phyloP scores from a whole-genome alignment of 768 basidiomycete species.

The Macrolepiota dolichaula region DNA sequence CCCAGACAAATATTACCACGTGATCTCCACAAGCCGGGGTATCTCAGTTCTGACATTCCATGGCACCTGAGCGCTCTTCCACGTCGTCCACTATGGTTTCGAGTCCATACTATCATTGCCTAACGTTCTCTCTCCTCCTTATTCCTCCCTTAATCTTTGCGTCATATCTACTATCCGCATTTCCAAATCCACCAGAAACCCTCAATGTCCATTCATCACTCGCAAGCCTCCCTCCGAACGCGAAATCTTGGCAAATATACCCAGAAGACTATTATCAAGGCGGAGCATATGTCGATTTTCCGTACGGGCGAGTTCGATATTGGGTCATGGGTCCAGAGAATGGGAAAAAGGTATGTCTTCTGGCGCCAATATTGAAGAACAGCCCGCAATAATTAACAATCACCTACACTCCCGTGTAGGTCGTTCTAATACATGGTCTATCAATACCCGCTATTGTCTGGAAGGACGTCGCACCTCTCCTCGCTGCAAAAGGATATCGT shows the following conservation, averaged over 20 bases:
- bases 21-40: not conserved
- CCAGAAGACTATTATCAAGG: conserved; percentile 66
- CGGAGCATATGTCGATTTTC: conserved; percentile 61
- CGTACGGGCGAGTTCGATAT: conserved; percentile 69
- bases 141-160: conserved; percentile 59
- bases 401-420: conserved; percentile 31
- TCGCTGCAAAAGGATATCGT: conserved; percentile 63
- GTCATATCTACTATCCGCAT: conserved; percentile 60
- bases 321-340: conserved; percentile 73
- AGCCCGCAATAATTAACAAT: not conserved
- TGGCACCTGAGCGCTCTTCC: conserved; percentile 8
- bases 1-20: not conserved
- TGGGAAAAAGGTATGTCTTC: conserved; percentile 54
- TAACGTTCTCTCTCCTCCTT: conserved; percentile 54
- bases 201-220: conserved; percentile 55
- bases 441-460: conserved; percentile 76
- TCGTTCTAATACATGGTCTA: conserved; percentile 76
- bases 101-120: conserved; percentile 37
- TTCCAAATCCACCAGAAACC: conserved; percentile 56
- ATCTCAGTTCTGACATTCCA: conserved; percentile 1
- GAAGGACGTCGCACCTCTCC: conserved; percentile 67
- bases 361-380: not conserved
- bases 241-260: conserved; percentile 67
- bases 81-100: conserved; percentile 22
- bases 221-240: conserved; percentile 51